Base-by-base conservation (phyloP, 2,329 filamentous ascomycete species). In the Dactylellina parvicollis region DNA sequence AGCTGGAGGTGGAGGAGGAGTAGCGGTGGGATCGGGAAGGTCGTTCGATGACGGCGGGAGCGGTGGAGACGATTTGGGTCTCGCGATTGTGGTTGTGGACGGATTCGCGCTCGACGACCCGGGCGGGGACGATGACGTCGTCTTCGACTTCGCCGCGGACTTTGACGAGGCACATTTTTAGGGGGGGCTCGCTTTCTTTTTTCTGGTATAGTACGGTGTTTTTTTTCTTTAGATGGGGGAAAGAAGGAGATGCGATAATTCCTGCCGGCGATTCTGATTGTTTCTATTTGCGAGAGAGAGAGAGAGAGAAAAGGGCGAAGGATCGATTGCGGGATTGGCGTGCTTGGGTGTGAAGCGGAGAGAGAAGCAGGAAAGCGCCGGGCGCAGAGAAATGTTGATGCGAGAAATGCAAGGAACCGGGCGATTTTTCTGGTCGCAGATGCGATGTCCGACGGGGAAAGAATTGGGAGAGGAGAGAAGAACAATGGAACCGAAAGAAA, bases 161-260 rank as follows among this genome's bases (percentile, higher is more conserved):
- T 74, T 77, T 77, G 65, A 78, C 76, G 65, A 78, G 76, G 42
- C 77, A 78, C 77, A 78, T 77, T 62, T 75, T 26, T 44, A 52
- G 4, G n/a, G 3, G 10, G 38, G 24, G 26, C 40, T 59, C 3
- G 24, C 34, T 38, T 0, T 26, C 26, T 59, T 57, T 24, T 38
- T 46, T 55, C 49, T 38, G 4, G 7, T 55, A 24, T 46, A n/a
- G 38, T n/a, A n/a, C n/a, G n/a, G n/a, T n/a, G n/a, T n/a, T n/a
- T n/a, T n/a, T n/a, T n/a, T n/a, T n/a, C n/a, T 34, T 7, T 34
- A 34, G 30, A 34, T 7, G 14, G 14, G 14, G 14, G 30, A 34
- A 34, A 7, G 5, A 14, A 34, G 30, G 14, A 14, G 14, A 24
- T 14, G 22, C 2, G 22, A 20, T 20, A 4, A 20, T 16, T 20